Evolutionary conservation across 1,284 basidiomycete genomes (phyloP).

Genomic region (Fomitiporia mediterranea): DNA sequence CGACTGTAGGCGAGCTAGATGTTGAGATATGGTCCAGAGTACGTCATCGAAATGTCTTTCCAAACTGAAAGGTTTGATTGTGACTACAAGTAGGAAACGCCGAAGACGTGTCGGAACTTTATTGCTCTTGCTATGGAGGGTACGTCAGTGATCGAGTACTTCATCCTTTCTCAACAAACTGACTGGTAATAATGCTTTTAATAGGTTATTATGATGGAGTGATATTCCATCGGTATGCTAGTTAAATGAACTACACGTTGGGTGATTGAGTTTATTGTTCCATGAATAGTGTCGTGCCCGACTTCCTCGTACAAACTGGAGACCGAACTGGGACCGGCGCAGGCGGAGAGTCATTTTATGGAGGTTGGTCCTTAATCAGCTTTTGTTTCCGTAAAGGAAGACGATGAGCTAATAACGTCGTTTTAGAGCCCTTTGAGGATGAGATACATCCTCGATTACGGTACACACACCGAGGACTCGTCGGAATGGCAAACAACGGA

Average conservation of each 20-base stretch:
- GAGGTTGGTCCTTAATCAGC: slow-evolving; percentile 48
- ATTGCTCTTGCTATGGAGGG: slow-evolving; percentile 88
- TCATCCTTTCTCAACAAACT: background rate
- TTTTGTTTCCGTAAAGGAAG: background rate
- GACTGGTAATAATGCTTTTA: background rate
- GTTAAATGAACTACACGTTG: background rate
- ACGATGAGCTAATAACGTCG: background rate
- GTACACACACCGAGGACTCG: slow-evolving; percentile 80
- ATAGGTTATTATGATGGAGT: slow-evolving; percentile 93
- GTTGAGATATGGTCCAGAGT: slow-evolving; percentile 95
- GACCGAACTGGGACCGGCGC: slow-evolving; percentile 88
- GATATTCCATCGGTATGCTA: slow-evolving; percentile 80
- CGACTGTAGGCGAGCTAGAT: slow-evolving; percentile 88
- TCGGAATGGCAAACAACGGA: slow-evolving; percentile 93
- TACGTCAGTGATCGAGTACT: slow-evolving; percentile 36
- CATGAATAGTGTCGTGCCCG: slow-evolving; percentile 62
- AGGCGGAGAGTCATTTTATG: slow-evolving; percentile 90
- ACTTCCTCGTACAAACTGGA: slow-evolving; percentile 93
- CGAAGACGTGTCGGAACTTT: slow-evolving; percentile 92
- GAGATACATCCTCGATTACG: slow-evolving; percentile 90
- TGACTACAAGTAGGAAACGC: slow-evolving; percentile 81
- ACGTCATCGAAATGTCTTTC: slow-evolving; percentile 13
- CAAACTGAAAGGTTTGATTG: background rate
- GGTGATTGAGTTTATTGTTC: background rate
- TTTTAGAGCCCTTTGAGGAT: slow-evolving; percentile 82